Percentiles rank a stretch among this genome's conserved stretches.
These are phyloP conservation scores for Podospora pseudocomata DNA, from an alignment of 495 filamentous ascomycete species.

Conservation along the genomic window DNA sequence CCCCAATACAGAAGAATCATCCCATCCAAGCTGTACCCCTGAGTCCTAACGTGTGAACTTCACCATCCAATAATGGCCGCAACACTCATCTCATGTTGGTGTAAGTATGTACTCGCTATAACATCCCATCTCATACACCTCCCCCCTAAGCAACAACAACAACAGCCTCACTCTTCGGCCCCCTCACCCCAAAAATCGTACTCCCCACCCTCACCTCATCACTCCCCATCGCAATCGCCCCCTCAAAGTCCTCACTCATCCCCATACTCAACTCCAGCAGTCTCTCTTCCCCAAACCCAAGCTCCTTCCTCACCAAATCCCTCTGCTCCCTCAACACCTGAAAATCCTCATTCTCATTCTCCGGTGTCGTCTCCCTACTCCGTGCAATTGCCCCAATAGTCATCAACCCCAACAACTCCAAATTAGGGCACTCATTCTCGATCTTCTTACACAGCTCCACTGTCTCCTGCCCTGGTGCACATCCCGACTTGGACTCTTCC, in stretches of 20 bases:
- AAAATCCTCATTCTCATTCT: slow-evolving; percentile 91
- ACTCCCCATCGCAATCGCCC: slow-evolving; percentile 77
- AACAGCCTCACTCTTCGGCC: slow-evolving; percentile 67
- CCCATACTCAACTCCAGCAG: slow-evolving; percentile 60
- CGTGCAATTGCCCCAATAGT: slow-evolving; percentile 93
- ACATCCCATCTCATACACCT: too few species aligned
- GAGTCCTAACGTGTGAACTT: background rate
- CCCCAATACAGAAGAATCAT: background rate
- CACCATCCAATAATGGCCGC: background rate
- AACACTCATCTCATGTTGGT: background rate
- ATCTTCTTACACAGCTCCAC: slow-evolving; percentile 64
- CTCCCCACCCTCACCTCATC: slow-evolving; percentile 93
- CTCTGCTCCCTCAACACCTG: slow-evolving; percentile 61
- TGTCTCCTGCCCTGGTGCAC: slow-evolving; percentile 58
- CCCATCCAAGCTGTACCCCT: background rate
- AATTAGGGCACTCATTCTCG: slow-evolving; percentile 62
- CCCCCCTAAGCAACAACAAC: slow-evolving; percentile 43
- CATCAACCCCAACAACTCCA: slow-evolving; percentile 82
- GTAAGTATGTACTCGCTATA: background rate
- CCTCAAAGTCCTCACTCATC: slow-evolving; percentile 96
- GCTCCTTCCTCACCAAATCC: slow-evolving; percentile 53
- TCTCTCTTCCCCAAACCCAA: slow-evolving; percentile 34
- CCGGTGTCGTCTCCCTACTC: slow-evolving; percentile 63
- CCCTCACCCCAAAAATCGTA: slow-evolving; percentile 84
- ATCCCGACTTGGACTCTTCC: slow-evolving; percentile 79